A percentile compares a stretch with the other conserved stretches of the same genome.
Conservation (phyloP, 1,284 basidiomycete species). For the Pyrrhoderma lamaoense region DNA sequence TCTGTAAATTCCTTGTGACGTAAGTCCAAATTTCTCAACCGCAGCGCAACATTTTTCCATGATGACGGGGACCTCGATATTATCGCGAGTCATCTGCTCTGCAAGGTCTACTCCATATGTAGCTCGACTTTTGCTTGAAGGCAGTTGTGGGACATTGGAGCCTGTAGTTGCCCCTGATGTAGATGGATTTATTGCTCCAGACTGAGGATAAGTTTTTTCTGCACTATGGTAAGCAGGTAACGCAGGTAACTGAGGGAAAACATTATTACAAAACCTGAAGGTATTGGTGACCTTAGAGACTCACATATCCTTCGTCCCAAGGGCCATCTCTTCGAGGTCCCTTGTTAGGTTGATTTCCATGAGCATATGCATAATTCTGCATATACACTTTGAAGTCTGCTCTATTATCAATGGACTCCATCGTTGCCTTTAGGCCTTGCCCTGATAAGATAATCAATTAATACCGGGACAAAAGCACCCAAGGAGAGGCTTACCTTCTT, state of each 20-base stretch:
- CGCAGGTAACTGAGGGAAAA: conserved; percentile 46
- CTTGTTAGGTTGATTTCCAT: conserved; percentile 51
- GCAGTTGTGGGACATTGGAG: conserved; percentile 21
- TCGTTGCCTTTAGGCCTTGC: conserved; percentile 77
- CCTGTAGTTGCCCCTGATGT: conserved; percentile 11
- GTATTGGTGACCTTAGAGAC: too few relatives aligned
- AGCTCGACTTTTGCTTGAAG: conserved; percentile 56
- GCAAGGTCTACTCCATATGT: conserved; percentile 90
- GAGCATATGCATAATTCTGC: conserved; percentile 91
- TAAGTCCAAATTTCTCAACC: conserved; percentile 85
- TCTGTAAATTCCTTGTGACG: conserved; percentile 88
- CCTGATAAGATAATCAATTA: conserved; percentile 30
- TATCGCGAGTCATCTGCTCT: conserved; percentile 87
- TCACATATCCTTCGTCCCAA: conserved; percentile 79
- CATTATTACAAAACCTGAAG: conserved; percentile 15
- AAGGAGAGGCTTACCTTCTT: conserved; percentile 41
- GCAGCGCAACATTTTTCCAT: conserved; percentile 86
- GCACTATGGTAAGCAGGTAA: conserved; percentile 36
- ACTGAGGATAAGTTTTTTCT: conserved; percentile 23
- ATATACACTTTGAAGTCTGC: conserved; percentile 94
- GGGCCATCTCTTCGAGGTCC: conserved; percentile 80
- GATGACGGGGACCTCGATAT: conserved; percentile 82
- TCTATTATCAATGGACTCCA: conserved; percentile 90
- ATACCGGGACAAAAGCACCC: conserved; percentile 2
- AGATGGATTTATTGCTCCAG: conserved; percentile 14